Conservation (phyloP, 2,329 filamentous ascomycete genomes). For the Calonectria pteridis region DNA sequence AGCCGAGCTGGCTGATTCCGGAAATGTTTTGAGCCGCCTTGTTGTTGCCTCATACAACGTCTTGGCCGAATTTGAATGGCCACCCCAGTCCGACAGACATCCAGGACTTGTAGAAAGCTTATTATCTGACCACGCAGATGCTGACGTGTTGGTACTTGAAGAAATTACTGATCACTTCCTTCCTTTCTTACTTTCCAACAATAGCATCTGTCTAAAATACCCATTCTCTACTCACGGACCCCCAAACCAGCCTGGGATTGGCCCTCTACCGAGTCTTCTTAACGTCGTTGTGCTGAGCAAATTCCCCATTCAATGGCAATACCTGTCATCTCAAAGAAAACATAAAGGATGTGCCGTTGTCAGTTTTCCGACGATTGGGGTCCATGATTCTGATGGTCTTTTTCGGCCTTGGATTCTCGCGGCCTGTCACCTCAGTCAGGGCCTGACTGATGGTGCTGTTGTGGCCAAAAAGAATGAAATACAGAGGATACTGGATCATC, state of each 20-base stretch:
- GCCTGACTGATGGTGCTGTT: conserved; percentile 70
- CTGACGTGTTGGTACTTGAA: conserved; percentile 68
- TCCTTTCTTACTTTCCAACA: conserved; percentile 62
- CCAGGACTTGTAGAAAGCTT: conserved; percentile 59
- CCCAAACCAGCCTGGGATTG: conserved; percentile 62
- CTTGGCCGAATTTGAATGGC: conserved; percentile 63
- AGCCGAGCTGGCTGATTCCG: not conserved
- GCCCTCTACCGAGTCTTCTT: conserved; percentile 69
- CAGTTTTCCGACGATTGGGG: conserved; percentile 49
- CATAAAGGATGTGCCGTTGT: conserved; percentile 71
- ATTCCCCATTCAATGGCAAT: conserved; percentile 66
- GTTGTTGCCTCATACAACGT: conserved; percentile 67
- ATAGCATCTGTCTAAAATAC: conserved; percentile 61
- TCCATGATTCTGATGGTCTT: conserved; percentile 10
- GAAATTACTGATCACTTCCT: conserved; percentile 76
- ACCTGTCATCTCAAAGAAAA: conserved; percentile 63
- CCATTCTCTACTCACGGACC: conserved; percentile 70
- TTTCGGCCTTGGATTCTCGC: conserved; percentile 62
- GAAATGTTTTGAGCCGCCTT: conserved; percentile 36
- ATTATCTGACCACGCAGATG: conserved; percentile 54
- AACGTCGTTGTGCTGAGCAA: conserved; percentile 73
- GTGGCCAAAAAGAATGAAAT: conserved; percentile 69
- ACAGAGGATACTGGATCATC: conserved; percentile 60
- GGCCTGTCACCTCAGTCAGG: conserved; percentile 72
- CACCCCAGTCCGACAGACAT: conserved; percentile 57